phyloP scores from a whole-genome alignment of 495 filamentous ascomycete species.

The Pseudotulostoma volvatum region DNA sequence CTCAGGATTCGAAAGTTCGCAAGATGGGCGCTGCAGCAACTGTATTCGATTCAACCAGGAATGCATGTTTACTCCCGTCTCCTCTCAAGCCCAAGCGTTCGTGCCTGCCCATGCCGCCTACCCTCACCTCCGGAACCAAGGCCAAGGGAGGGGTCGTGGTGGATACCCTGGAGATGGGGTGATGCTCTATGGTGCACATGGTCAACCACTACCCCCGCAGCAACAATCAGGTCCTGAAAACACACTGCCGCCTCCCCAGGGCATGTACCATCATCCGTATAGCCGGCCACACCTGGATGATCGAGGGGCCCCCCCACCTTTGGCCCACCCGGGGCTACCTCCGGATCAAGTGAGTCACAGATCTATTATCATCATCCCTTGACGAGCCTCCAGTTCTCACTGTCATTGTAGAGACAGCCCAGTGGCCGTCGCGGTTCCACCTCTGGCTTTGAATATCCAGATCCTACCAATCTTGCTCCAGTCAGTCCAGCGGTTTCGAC shows the following conservation, averaged over 20 bases:
- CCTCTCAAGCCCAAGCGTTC: constrained; percentile 68
- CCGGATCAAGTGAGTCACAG: constrained; percentile 34
- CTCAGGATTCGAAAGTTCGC: constrained; percentile 63
- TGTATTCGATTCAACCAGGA: constrained; percentile 70
- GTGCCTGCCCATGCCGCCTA: constrained; percentile 64
- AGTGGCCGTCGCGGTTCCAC: constrained; percentile 30
- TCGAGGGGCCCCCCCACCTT: constrained; percentile 21
- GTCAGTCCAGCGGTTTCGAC: constrained; percentile 34
- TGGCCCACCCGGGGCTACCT: constrained; percentile 18
- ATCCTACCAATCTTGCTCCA: constrained; percentile 37
- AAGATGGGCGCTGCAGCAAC: constrained; percentile 65
- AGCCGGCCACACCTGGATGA: constrained; percentile 20
- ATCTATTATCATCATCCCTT: constrained; percentile 6
- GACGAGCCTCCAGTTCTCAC: constrained; percentile 9
- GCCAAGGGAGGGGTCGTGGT: constrained; percentile 25
- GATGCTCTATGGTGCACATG: constrained; percentile 57
- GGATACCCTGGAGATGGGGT: constrained; percentile 18
- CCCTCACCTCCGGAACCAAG: constrained; percentile 39
- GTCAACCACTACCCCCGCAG: constrained; percentile 50
- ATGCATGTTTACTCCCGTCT: constrained; percentile 75
- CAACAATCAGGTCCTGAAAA: constrained; percentile 32
- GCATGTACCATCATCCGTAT: constrained; percentile 26
- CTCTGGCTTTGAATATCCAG: constrained; percentile 36
- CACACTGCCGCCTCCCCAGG: constrained; percentile 34
- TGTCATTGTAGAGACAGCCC: constrained; percentile 23